phyloP scores from a whole-genome alignment of 805 yeast species.

The Ogataea paraovalis region DNA sequence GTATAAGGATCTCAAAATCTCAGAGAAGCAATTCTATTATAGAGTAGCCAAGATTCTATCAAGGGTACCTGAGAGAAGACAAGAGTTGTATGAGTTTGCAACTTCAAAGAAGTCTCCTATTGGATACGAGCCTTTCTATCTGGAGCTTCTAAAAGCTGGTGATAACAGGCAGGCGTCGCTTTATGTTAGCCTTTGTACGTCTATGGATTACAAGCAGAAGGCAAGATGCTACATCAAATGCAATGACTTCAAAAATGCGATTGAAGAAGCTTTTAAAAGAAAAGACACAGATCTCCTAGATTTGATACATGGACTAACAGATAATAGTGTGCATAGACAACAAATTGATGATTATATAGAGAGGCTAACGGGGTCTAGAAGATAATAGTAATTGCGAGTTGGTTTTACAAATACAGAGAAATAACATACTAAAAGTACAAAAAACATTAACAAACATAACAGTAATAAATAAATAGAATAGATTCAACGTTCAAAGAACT shows the following conservation, averaged over 20 bases:
- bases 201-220: constrained; percentile 41
- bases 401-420: not conserved
- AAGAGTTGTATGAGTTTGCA: constrained; percentile 51
- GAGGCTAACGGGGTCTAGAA: constrained; percentile 22
- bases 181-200: constrained; percentile 52
- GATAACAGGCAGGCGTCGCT: constrained; percentile 56
- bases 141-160: constrained; percentile 48
- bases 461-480: not conserved
- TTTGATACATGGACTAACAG: constrained; percentile 21
- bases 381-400: constrained; percentile 1
- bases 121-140: constrained; percentile 63
- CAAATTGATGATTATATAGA: constrained; percentile 24
- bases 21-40: constrained; percentile 55
- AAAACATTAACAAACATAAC: not conserved
- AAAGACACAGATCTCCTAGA: constrained; percentile 38
- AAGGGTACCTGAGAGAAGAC: constrained; percentile 44
- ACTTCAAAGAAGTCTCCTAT: constrained; percentile 58
- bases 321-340: constrained; percentile 17
- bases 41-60: constrained; percentile 47
- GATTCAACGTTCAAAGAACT: not conserved
- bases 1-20: constrained; percentile 49
- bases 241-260: constrained; percentile 48
- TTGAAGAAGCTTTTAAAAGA: constrained; percentile 42
- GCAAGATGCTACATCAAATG: constrained; percentile 50
- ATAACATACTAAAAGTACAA: not conserved